Conservation (phyloP, 768 basidiomycete genomes). For the Suillus bovinus region DNA sequence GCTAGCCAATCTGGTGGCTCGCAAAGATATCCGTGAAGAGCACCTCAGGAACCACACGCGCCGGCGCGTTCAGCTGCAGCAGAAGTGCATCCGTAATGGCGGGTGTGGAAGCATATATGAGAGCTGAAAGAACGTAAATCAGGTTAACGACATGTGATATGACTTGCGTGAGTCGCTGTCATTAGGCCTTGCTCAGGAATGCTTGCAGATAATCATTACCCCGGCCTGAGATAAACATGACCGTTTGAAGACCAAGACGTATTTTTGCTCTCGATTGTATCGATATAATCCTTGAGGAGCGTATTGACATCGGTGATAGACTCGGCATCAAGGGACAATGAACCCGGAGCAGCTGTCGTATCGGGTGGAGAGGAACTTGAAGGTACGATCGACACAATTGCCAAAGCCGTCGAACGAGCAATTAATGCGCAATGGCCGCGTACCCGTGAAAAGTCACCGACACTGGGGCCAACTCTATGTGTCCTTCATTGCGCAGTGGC, state of each 20-base stretch:
- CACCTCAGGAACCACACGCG: constrained; percentile 72
- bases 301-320: constrained; percentile 82
- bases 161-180: constrained; percentile 85
- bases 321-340: constrained; percentile 66
- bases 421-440: no score
- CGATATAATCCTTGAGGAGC: constrained; percentile 76
- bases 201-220: constrained; percentile 96
- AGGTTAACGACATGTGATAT: constrained; percentile 88
- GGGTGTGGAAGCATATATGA: constrained; percentile 97
- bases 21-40: constrained; percentile 82
- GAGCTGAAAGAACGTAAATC: constrained; percentile 84
- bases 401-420: constrained; percentile 63
- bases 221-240: constrained; percentile 86
- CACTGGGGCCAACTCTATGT: no score
- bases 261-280: constrained; percentile 89
- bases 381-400: constrained; percentile 92
- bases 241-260: constrained; percentile 80
- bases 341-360: constrained; percentile 68
- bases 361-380: constrained; percentile 91
- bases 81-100: constrained; percentile 80
- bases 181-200: constrained; percentile 86
- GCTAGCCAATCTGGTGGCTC: constrained; percentile 82
- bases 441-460: no score
- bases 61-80: constrained; percentile 85
- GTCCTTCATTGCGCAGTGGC: no score